Base-by-base conservation (phyloP, 2,329 filamentous ascomycete genomes). In the Phyllosticta citribraziliensis region DNA sequence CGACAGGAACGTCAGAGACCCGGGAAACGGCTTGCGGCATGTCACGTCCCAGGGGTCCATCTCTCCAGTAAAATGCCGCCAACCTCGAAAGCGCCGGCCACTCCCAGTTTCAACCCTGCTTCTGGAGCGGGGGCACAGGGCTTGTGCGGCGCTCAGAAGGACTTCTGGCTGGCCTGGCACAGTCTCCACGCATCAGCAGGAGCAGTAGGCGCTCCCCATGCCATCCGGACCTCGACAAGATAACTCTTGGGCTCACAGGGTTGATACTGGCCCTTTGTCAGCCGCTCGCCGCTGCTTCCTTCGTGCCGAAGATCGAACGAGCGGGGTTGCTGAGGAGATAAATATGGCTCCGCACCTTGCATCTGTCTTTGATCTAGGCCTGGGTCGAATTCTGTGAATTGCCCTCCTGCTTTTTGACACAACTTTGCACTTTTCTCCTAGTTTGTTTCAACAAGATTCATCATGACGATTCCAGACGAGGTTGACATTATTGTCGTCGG, bases 401-500 rank as follows among this genome's bases (percentile, higher is more conserved):
- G 40, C 40, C 52, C 52, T 53, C 52, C 20, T 24, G 52, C 8
- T 10, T 10, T 56, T 56, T 35, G 27, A 25, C 17, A 27, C 14
- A 19, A 19, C 40, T 52, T 52, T 11, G 27, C 3, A 30, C n/a
- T 52, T 24, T 20, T 12, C 19, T 22, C 22, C n/a, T 24, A 56
- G 51, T 25, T 27, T 3, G 52, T 50, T 40, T 30, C 17, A 25
- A 25, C 25, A 56, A 1, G 55, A 19, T 20, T 50, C 67, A 72
- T 65, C 3, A 86, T 84, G 80, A 83, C 80, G 65, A 79, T 91
- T 64, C 87, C 88, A 40, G 87, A 91, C 63, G 88, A 91, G 78
- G 88, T 89, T 69, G 88, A 91, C 71, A 90, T 91, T 67, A 91
- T 91, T 67, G 86, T 91, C 30, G 88, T 85, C 66, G 88, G 88